A percentile compares a stretch with the other conserved stretches of the same genome.
These are phyloP conservation scores for Trametes cubensis DNA, from an alignment of 768 basidiomycete species.

Conservation along the genomic window DNA sequence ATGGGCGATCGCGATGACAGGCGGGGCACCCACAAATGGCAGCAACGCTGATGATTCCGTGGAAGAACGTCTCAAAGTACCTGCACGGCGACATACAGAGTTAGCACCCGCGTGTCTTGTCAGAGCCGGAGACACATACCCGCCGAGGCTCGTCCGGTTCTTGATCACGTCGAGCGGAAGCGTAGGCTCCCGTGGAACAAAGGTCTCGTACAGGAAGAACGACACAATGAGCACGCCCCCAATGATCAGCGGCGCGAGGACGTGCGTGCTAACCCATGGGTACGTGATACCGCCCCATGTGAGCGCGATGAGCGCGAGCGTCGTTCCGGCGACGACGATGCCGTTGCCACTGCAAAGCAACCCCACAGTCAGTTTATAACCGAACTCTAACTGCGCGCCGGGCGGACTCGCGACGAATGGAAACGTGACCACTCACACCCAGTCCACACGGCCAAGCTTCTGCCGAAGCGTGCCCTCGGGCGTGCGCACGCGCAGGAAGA, in stretches of 20 bases:
- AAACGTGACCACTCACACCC: conserved; percentile 16
- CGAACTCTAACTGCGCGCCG: not conserved
- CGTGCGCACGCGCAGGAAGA: conserved; percentile 25
- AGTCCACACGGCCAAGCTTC: conserved; percentile 40
- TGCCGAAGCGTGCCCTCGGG: conserved; percentile 33
- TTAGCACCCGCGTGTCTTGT: not conserved
- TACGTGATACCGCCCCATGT: conserved; percentile 42
- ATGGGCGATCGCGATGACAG: not conserved
- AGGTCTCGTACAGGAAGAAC: conserved; percentile 30
- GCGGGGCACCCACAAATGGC: conserved; percentile 31
- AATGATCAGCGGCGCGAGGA: conserved; percentile 41
- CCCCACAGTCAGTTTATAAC: too few species aligned
- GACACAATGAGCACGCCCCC: conserved; percentile 36
- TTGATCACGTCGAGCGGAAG: conserved; percentile 13
- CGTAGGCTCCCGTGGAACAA: conserved; percentile 13
- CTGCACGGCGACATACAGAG: conserved; percentile 13
- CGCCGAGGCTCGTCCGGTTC: conserved; percentile 18
- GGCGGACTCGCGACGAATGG: conserved; percentile 3
- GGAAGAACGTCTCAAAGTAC: conserved; percentile 33
- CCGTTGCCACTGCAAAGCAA: conserved; percentile 4
- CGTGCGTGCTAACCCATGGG: conserved; percentile 35
- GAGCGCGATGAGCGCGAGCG: conserved; percentile 27
- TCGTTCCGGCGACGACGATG: conserved; percentile 28
- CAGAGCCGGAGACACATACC: not conserved
- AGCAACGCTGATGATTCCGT: conserved; percentile 21